Percentiles rank a stretch among this genome's conserved stretches.
These are phyloP conservation scores for Hansenula lynferdii DNA, from an alignment of 1,139 yeast species.

Conservation along the genomic window DNA sequence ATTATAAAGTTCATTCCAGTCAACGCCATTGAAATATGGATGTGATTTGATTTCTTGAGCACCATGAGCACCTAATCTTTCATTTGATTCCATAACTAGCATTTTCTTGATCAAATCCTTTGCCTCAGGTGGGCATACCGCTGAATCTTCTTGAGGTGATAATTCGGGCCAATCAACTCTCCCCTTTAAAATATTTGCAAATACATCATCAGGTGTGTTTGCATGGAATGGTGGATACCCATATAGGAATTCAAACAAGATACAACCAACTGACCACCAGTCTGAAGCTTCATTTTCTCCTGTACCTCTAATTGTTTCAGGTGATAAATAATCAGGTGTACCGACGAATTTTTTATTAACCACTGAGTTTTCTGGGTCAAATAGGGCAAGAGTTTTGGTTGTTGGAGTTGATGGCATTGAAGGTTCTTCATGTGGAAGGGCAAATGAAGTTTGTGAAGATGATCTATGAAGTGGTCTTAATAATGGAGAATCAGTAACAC, in stretches of 20 bases:
- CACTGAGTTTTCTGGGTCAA: constrained; percentile 55
- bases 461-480: constrained; percentile 46
- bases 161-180: constrained; percentile 81
- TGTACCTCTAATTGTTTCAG: constrained; percentile 86
- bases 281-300: constrained; percentile 87
- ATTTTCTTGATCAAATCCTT: constrained; percentile 66
- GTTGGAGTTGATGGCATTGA: constrained; percentile 13
- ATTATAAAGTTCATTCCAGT: constrained; percentile 76
- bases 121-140: constrained; percentile 61
- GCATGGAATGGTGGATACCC: constrained; percentile 98
- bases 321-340: constrained; percentile 96
- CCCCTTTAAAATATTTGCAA: constrained; percentile 70
- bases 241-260: constrained; percentile 83
- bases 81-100: constrained; percentile 55
- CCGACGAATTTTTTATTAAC: constrained; percentile 74
- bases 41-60: constrained; percentile 76
- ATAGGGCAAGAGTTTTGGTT: constrained; percentile 53
- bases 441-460: constrained; percentile 52
- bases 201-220: constrained; percentile 71
- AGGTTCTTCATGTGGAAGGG: constrained; percentile 44
- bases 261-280: constrained; percentile 99
- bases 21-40: constrained; percentile 64
- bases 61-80: constrained; percentile 72
- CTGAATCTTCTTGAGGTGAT: constrained; percentile 41
- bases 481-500: constrained; percentile 44